Evolutionary conservation across 768 basidiomycete species (phyloP), one percentile per base, ranked within the genome.

Genomic region (Cyclocybe cylindracea): DNA sequence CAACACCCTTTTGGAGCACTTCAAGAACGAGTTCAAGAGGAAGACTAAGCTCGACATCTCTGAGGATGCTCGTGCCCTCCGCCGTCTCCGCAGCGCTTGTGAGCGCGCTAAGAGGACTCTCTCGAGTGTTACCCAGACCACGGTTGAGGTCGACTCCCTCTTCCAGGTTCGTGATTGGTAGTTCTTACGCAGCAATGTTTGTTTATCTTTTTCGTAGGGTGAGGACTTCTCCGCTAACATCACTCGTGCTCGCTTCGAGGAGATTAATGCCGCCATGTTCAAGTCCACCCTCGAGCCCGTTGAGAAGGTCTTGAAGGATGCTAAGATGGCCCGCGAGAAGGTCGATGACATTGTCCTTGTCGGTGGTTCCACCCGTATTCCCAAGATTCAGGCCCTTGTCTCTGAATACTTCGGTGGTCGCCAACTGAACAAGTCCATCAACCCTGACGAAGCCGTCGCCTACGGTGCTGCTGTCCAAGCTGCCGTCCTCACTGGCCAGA

Each of bases 381-480:
- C 97, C 60, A 98, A 98, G 81, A 91, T 99, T 61, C 95, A 98
- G 76, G 83, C 94, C 29, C 87, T 99, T 54, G 97, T 99, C 47
- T 98, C 95, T 52, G 97, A 99, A 71, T 96, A 87, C 84, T 99
- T 99, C 71, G 91, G 91, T 72, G 94, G 94, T 56, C 94, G 96
- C 65, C 91, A 95, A 70, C 77, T 98, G 69, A 98, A 98, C 87
- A 99, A 99, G 83, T 97, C 94, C 53, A 99, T 99, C 79, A 99
- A 99, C 84, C 97, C 97, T 57, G 97, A 99, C 67, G 97, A 99
- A 79, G 97, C 97, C 64, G 97, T 99, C 64, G 97, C 97, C 44
- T 98, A 98, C 75, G 97, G 97, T 79, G 97, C 97, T 62, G 96
- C 97, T 62, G 97, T 99, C 66, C 97, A 99, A 77, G 97, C 97